Percentiles rank a stretch among this genome's conserved stretches.
Conservation (phyloP, 768 basidiomycete genomes). For the Mycena vulgaris region DNA sequence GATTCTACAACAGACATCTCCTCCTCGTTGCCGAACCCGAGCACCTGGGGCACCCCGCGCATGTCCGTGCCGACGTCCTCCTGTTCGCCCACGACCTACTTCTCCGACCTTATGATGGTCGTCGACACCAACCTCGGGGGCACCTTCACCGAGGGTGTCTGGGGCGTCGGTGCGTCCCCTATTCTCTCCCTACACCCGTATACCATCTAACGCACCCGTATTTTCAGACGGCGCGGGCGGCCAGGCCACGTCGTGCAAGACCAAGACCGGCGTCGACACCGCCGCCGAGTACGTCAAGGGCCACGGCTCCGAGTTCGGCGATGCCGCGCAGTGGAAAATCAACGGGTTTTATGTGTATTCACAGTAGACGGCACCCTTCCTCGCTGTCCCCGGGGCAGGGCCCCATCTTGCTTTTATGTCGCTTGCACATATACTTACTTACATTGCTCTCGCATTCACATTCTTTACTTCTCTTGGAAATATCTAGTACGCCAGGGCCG, state of each 20-base stretch:
- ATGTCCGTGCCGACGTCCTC: conserved; percentile 53
- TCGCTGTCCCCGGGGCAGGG: conserved; percentile 26
- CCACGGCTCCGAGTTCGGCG: conserved; percentile 38
- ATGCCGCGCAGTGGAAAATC: conserved; percentile 38
- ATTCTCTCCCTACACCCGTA: neutral
- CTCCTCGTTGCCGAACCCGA: conserved; percentile 52
- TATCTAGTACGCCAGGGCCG: neutral
- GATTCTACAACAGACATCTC: conserved; percentile 49
- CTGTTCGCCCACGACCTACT: conserved; percentile 54
- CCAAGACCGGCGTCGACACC: conserved; percentile 30
- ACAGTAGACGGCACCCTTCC: conserved; percentile 21
- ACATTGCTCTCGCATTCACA: neutral
- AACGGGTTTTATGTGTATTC: conserved; percentile 39
- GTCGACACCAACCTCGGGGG: conserved; percentile 62
- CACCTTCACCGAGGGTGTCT: conserved; percentile 48
- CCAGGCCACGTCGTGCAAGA: conserved; percentile 35
- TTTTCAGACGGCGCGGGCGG: conserved; percentile 35
- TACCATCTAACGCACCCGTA: no score
- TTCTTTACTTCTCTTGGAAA: neutral
- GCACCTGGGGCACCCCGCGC: conserved; percentile 58
- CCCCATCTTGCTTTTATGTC: conserved; percentile 28
- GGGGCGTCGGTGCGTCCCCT: conserved; percentile 49
- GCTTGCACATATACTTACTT: neutral
- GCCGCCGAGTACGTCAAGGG: conserved; percentile 36
- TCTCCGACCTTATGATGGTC: conserved; percentile 55